Conservation (phyloP, 1,139 yeast genomes). For the Diutina neorugosa region DNA sequence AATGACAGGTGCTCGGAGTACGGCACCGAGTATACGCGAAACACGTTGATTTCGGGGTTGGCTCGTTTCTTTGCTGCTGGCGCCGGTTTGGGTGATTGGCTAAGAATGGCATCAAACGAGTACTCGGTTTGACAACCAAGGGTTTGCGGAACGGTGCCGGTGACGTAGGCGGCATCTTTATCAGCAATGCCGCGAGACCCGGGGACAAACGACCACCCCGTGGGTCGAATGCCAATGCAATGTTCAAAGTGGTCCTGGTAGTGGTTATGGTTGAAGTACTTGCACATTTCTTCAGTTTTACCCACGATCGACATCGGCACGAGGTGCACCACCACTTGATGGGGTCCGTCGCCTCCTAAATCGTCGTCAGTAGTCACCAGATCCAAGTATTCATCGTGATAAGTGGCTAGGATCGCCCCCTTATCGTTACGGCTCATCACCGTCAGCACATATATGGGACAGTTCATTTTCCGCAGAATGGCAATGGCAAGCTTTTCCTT, state of each 20-base stretch:
- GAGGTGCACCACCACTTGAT: slow-evolving; percentile 41
- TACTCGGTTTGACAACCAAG: background rate
- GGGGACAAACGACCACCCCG: slow-evolving; percentile 67
- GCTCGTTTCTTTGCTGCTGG: slow-evolving; percentile 10
- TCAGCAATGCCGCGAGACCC: slow-evolving; percentile 6
- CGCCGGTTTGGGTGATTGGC: background rate
- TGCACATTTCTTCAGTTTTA: slow-evolving; percentile 24
- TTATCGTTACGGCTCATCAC: slow-evolving; percentile 37
- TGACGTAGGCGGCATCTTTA: slow-evolving; percentile 6
- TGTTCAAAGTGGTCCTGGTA: slow-evolving; percentile 38
- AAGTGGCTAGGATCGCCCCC: slow-evolving; percentile 24
- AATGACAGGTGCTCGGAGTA: slow-evolving; percentile 92
- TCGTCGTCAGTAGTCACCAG: slow-evolving; percentile 20
- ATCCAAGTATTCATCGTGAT: slow-evolving; percentile 21
- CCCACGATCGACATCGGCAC: slow-evolving; percentile 46
- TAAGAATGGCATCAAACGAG: background rate
- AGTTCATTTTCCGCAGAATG: slow-evolving; percentile 41
- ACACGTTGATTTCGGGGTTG: slow-evolving; percentile 17
- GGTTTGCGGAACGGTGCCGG: slow-evolving; percentile 2
- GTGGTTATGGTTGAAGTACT: slow-evolving; percentile 38
- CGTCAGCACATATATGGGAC: slow-evolving; percentile 42
- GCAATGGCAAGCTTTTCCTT: slow-evolving; percentile 74
- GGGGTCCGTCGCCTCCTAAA: slow-evolving; percentile 14
- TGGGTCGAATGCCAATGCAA: slow-evolving; percentile 60
- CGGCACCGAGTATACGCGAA: slow-evolving; percentile 55